Evolutionary conservation across 2,329 filamentous ascomycete species (phyloP).

Genomic region (Chalaropsis ovoidea): DNA sequence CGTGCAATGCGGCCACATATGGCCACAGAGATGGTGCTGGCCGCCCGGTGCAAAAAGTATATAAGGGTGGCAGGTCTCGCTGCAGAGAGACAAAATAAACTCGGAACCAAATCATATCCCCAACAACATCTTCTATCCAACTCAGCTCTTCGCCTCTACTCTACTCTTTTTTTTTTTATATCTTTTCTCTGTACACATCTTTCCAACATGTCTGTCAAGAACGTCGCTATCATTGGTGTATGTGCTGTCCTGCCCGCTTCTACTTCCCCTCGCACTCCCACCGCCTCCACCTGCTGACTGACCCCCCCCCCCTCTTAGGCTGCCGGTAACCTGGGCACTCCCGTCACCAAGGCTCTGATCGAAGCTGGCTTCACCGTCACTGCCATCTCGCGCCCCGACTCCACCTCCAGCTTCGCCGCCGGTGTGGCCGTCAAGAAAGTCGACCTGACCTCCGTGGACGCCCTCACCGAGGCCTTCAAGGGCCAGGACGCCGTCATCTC

Average conservation of each 20-base stretch:
- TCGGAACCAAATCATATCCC: background rate
- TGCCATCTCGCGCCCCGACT: slow-evolving; percentile 43
- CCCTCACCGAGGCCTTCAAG: slow-evolving; percentile 42
- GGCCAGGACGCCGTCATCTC: slow-evolving; percentile 49
- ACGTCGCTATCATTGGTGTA: slow-evolving; percentile 34
- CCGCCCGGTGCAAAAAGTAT: too few species aligned
- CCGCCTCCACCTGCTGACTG: background rate
- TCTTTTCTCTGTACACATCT: background rate
- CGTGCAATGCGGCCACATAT: background rate
- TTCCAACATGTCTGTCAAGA: slow-evolving; percentile 30
- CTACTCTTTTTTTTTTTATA: background rate
- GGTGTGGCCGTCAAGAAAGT: slow-evolving; percentile 38
- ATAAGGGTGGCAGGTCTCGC: background rate
- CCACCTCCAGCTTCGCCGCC: slow-evolving; percentile 32
- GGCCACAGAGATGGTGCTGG: too few species aligned
- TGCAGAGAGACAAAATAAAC: background rate
- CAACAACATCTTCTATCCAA: background rate
- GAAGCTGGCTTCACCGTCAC: slow-evolving; percentile 41
- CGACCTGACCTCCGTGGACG: slow-evolving; percentile 40
- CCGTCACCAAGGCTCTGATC: slow-evolving; percentile 34
- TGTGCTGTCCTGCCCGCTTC: background rate
- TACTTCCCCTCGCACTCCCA: background rate
- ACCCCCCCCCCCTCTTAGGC: slow-evolving; percentile 24
- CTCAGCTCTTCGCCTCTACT: background rate
- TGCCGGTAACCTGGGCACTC: slow-evolving; percentile 36